Conservation (phyloP, 2,329 filamentous ascomycete species). For the Exophiala bonariae region DNA sequence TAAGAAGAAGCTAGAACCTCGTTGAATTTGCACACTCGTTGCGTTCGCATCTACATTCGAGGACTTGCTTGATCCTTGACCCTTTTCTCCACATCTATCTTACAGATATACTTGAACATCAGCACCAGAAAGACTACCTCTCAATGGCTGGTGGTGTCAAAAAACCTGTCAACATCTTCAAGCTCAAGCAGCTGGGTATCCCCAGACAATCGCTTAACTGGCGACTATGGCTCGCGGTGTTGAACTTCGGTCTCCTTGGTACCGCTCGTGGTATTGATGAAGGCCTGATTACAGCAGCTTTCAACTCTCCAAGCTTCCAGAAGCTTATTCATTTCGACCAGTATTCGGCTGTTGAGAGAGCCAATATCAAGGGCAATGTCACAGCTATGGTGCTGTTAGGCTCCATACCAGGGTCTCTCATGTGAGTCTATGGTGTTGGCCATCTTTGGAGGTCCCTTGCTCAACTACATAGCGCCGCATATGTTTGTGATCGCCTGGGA, state of each 20-base stretch:
- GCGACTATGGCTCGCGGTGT: slow-evolving; percentile 74
- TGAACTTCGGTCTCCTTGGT: slow-evolving; percentile 73
- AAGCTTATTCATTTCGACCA: slow-evolving; percentile 57
- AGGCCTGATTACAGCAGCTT: slow-evolving; percentile 72
- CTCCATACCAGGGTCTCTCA: slow-evolving; percentile 68
- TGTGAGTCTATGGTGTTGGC: no score
- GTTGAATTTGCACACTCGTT: no score
- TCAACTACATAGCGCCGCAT: no score
- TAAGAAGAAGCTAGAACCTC: no score
- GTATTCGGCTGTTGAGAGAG: slow-evolving; percentile 54
- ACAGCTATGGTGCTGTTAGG: slow-evolving; percentile 81
- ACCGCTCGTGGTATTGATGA: slow-evolving; percentile 79
- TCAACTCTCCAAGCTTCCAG: slow-evolving; percentile 67
- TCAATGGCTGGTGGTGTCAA: neutral
- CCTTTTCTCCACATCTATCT: no score
- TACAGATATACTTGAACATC: no score
- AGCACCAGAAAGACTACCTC: no score
- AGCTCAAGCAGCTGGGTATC: slow-evolving; percentile 57
- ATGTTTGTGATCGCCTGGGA: slow-evolving; percentile 50
- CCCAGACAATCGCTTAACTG: slow-evolving; percentile 74
- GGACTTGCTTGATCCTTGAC: no score
- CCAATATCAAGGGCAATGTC: slow-evolving; percentile 74
- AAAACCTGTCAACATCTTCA: neutral
- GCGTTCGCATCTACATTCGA: no score
- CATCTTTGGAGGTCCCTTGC: no score